Conservation (phyloP, 2,329 filamentous ascomycete genomes). For the Botrytis squamosa region DNA sequence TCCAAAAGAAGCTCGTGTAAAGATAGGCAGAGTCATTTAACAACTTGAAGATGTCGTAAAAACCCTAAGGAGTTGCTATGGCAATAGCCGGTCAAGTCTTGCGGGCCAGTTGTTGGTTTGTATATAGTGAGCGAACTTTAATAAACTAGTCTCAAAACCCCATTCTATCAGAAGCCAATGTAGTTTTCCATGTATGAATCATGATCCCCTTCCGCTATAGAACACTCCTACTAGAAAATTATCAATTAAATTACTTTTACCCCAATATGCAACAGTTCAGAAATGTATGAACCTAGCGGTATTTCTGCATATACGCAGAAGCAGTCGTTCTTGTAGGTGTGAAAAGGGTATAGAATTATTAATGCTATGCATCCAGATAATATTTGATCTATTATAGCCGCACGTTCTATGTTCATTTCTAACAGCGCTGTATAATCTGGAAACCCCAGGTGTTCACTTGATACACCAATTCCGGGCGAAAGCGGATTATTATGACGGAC, state of each 20-base stretch:
- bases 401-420: too few relatives aligned
- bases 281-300: not conserved
- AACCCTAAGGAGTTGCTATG: rapidly evolving
- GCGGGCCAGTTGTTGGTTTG: not conserved
- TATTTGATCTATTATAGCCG: too few relatives aligned
- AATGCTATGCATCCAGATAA: too few relatives aligned
- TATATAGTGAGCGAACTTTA: not conserved
- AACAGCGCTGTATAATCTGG: not conserved
- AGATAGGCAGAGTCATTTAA: not conserved
- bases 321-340: too few relatives aligned
- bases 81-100: not conserved
- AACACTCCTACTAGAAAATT: not conserved
- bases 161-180: not conserved
- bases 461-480: not conserved
- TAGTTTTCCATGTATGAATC: too few relatives aligned
- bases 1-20: not conserved
- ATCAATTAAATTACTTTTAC: not conserved
- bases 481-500: not conserved
- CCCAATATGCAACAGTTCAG: not conserved
- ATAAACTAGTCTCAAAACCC: not conserved
- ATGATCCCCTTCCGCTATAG: not conserved
- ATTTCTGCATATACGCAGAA: not conserved
- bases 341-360: too few relatives aligned
- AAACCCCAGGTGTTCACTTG: not conserved
- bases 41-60: not conserved